Evolutionary conservation across 108 stramenopile genomes (phyloP).

Genomic region (Licmophora abbreviata): DNA sequence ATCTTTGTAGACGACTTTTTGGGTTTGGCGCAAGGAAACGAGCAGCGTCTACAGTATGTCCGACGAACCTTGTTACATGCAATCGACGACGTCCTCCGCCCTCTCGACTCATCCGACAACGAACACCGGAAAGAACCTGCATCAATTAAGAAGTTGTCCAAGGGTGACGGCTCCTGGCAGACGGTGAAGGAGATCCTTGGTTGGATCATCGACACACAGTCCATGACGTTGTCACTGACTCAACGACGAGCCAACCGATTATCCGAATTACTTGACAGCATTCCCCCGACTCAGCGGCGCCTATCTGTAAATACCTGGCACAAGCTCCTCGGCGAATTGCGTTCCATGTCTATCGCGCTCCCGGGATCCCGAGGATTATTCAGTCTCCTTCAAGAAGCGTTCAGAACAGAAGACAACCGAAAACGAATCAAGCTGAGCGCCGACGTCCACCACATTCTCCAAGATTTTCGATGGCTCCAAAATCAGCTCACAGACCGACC

Average conservation of each 20-base stretch:
- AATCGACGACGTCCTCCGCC: conserved; percentile 24
- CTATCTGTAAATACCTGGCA: conserved; percentile 17
- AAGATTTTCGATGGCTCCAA: conserved; percentile 16
- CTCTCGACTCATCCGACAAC: conserved; percentile 1
- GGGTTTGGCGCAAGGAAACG: background rate
- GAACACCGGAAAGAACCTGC: background rate
- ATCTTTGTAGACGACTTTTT: conserved; percentile 29
- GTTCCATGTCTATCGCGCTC: conserved; percentile 24
- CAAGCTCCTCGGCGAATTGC: conserved; percentile 21
- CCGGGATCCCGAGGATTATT: conserved; percentile 25
- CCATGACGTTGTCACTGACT: conserved; percentile 19
- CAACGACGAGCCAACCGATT: conserved; percentile 13
- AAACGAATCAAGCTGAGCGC: background rate
- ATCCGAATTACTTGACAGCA: conserved; percentile 8
- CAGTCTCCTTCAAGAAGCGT: conserved; percentile 21
- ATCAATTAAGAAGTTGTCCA: conserved; percentile 25
- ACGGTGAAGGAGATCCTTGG: conserved; percentile 24
- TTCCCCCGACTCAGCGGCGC: conserved; percentile 4
- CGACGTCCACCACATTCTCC: conserved; percentile 8
- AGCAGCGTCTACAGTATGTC: conserved; percentile 1
- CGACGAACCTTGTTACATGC: conserved; percentile 2
- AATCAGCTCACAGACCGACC: conserved; percentile 8
- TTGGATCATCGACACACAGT: conserved; percentile 18
- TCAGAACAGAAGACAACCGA: conserved; percentile 2
- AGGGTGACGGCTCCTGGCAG: conserved; percentile 10